Conservation (phyloP, 208 protist species). For the Leishmania major region DNA sequence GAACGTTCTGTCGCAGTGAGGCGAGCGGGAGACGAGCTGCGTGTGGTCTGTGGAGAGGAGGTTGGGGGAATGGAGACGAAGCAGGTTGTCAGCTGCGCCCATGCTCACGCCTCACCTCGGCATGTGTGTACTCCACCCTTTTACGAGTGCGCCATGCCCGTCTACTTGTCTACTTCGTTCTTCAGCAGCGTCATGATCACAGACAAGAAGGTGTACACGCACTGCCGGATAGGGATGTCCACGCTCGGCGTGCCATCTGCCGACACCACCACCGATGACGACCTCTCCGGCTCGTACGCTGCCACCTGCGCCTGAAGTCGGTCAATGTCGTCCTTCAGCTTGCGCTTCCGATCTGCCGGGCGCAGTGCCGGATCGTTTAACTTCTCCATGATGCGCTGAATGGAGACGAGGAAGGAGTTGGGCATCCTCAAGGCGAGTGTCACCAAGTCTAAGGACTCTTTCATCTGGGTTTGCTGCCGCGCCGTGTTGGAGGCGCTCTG, state of each 20-base stretch:
- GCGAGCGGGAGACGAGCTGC: neutral
- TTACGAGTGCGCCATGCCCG: neutral
- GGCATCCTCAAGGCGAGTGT: constrained; percentile 14
- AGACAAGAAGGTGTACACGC: constrained; percentile 7
- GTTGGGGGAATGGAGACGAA: neutral
- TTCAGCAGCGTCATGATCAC: constrained; percentile 21
- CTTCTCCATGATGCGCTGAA: constrained; percentile 25
- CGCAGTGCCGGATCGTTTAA: constrained; percentile 23
- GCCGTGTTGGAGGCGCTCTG: constrained; percentile 2
- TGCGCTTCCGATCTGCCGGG: constrained; percentile 14
- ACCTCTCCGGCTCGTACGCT: constrained; percentile 3
- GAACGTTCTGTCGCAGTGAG: neutral
- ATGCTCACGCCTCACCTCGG: neutral
- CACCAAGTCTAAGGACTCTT: constrained; percentile 30
- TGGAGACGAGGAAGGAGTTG: neutral
- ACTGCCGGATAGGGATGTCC: constrained; percentile 23
- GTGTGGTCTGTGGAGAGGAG: neutral
- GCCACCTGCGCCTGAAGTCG: constrained; percentile 10
- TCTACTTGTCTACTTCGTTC: constrained; percentile 2
- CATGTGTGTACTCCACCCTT: too few species aligned
- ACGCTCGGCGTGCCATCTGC: constrained; percentile 2
- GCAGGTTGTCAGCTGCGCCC: neutral
- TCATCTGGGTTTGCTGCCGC: constrained; percentile 16
- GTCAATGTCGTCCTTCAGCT: constrained; percentile 22
- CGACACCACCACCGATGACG: neutral